Percentiles rank a stretch among this genome's conserved stretches.
Conservation (phyloP, 371 early-diverging fungal species). For the Basidiobolus meristosporus region DNA sequence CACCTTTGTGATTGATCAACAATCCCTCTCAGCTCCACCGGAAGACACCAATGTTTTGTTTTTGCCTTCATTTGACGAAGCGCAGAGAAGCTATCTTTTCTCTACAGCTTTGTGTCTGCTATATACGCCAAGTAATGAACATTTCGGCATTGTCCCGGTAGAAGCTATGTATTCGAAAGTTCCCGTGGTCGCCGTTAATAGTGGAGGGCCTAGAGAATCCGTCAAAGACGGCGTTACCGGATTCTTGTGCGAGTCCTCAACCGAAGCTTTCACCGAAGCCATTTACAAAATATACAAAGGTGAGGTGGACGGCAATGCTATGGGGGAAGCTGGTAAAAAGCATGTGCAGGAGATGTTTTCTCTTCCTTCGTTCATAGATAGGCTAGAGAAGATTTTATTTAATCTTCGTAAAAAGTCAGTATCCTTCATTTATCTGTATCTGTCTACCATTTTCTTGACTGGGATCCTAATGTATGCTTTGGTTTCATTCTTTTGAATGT, state of each 20-base stretch:
- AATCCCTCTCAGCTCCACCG: conserved; percentile 10
- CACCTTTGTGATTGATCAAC: conserved; percentile 5
- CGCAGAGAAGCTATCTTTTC: conserved; percentile 62
- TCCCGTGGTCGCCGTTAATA: conserved; percentile 77
- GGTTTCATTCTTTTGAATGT: neutral
- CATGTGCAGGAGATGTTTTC: conserved; percentile 44
- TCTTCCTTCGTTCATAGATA: conserved; percentile 40
- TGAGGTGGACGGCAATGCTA: too few species aligned
- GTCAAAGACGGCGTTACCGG: too few species aligned
- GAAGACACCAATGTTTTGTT: conserved; percentile 51
- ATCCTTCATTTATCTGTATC: neutral
- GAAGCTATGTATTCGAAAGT: conserved; percentile 83
- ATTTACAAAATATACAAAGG: too few species aligned
- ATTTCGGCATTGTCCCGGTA: conserved; percentile 90
- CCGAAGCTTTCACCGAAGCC: too few species aligned
- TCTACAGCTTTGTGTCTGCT: conserved; percentile 30
- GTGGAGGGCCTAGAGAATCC: conserved; percentile 75
- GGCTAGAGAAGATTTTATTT: conserved; percentile 33
- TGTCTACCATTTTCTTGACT: neutral
- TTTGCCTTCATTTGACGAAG: too few species aligned
- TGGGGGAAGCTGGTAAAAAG: conserved; percentile 29
- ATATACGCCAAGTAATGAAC: conserved; percentile 86
- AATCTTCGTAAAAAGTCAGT: conserved; percentile 6
- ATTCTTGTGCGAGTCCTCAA: too few species aligned
- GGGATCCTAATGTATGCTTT: neutral